Conservation (phyloP, 2,329 filamentous ascomycete genomes). For the Fusarium miscanthi region DNA sequence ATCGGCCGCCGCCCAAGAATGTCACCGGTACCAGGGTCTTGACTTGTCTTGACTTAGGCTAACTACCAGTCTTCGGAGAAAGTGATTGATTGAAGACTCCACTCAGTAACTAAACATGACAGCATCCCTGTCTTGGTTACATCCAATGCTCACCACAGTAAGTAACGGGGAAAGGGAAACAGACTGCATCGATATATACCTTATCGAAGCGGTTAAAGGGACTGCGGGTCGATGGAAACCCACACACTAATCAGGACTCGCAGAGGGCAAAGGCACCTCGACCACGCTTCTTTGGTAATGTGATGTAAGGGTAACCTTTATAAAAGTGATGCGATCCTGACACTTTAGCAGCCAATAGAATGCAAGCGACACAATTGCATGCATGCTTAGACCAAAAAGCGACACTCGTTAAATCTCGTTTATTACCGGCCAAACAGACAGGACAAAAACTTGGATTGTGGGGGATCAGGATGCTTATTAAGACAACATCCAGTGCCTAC, state of each 20-base stretch:
- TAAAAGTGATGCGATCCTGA: conserved; percentile 32
- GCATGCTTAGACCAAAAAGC: background rate
- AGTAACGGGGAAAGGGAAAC: background rate
- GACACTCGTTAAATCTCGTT: conserved; percentile 14
- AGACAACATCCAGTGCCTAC: background rate
- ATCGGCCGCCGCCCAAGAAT: background rate
- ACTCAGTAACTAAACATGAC: background rate
- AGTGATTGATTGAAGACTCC: background rate
- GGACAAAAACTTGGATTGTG: background rate
- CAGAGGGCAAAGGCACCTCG: background rate
- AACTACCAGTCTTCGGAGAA: background rate
- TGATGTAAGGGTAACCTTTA: background rate
- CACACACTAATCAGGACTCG: background rate
- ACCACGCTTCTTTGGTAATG: conserved; percentile 5
- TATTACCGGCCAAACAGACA: conserved; percentile 20
- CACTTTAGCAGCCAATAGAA: conserved; percentile 31
- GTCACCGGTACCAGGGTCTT: background rate
- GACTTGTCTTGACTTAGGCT: background rate
- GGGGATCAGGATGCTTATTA: background rate
- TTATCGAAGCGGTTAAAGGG: background rate
- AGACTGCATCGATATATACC: background rate
- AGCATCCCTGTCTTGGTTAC: background rate
- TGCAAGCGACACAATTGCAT: conserved; percentile 6
- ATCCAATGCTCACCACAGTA: background rate
- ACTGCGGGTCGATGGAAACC: background rate